Conservation (phyloP, 345 rosid genomes). For the Leavenworthia alabamica region DNA sequence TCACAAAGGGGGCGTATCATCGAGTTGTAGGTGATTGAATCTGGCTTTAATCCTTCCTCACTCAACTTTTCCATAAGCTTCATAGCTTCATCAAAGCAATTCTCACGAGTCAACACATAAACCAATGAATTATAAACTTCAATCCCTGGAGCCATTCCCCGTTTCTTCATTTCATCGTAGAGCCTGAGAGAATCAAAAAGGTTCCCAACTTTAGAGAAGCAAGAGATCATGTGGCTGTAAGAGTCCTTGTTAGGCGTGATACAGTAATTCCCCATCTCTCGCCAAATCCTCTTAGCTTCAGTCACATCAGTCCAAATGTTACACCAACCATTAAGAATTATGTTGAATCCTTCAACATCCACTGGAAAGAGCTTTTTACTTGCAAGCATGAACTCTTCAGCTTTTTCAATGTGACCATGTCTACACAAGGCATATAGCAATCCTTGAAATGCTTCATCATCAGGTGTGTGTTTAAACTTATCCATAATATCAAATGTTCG, state of each 20-base stretch:
- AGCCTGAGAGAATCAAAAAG: constrained; percentile 80
- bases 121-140: constrained; percentile 68
- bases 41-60: constrained; percentile 47
- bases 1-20: constrained; percentile 67
- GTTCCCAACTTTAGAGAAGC: constrained; percentile 76
- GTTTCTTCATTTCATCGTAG: constrained; percentile 82
- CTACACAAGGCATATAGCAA: constrained; percentile 53
- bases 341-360: constrained; percentile 53
- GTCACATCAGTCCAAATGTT: constrained; percentile 49
- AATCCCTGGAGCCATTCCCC: constrained; percentile 53
- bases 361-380: constrained; percentile 74
- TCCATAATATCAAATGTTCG: constrained; percentile 61
- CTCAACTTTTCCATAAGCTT: constrained; percentile 61
- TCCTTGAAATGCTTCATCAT: constrained; percentile 63
- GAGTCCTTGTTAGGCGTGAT: constrained; percentile 59
- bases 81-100: constrained; percentile 61
- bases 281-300: constrained; percentile 90
- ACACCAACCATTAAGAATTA: constrained; percentile 80
- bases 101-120: constrained; percentile 61
- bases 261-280: constrained; percentile 71
- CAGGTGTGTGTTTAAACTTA: constrained; percentile 62
- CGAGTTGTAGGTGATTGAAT: constrained; percentile 61
- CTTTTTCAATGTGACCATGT: constrained; percentile 81
- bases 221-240: constrained; percentile 62
- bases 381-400: constrained; percentile 83